Conservation (phyloP, 78 protist genomes). For the Emiliania huxleyi region DNA sequence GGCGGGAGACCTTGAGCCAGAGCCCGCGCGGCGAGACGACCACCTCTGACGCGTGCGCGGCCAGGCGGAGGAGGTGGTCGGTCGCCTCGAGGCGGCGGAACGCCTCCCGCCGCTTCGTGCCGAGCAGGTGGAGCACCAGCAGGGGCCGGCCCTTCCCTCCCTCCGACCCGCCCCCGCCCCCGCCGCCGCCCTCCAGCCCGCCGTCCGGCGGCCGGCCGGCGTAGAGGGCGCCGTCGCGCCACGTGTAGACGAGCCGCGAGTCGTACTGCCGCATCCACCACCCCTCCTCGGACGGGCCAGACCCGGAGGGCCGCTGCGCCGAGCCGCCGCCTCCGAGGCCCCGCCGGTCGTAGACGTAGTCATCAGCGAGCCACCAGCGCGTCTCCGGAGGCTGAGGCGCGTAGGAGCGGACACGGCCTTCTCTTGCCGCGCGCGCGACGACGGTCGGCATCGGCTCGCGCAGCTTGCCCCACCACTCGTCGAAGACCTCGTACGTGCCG, state of each 20-base stretch:
- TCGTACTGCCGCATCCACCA: neutral
- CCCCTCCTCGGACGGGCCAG: neutral
- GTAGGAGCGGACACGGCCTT: neutral
- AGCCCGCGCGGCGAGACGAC: neutral
- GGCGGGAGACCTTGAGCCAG: neutral
- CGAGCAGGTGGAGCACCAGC: neutral
- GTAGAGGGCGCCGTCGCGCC: neutral
- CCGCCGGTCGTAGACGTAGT: neutral
- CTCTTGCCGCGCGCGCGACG: neutral
- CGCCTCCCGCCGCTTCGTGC: neutral
- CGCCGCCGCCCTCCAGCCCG: too few species aligned
- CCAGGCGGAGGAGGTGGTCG: neutral
- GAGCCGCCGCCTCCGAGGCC: neutral
- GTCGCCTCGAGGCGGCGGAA: neutral
- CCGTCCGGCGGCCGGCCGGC: too few species aligned
- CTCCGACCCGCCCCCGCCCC: too few species aligned
- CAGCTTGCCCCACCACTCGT: constrained; percentile 8
- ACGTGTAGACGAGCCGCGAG: neutral
- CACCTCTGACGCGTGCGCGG: neutral
- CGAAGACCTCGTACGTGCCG: neutral
- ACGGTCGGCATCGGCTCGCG: neutral
- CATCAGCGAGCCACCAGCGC: neutral
- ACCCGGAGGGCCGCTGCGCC: neutral
- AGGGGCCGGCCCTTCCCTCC: neutral
- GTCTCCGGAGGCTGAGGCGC: neutral